phyloP scores from a whole-genome alignment of 306 rosid genomes.

The Lathyrus aphaca region DNA sequence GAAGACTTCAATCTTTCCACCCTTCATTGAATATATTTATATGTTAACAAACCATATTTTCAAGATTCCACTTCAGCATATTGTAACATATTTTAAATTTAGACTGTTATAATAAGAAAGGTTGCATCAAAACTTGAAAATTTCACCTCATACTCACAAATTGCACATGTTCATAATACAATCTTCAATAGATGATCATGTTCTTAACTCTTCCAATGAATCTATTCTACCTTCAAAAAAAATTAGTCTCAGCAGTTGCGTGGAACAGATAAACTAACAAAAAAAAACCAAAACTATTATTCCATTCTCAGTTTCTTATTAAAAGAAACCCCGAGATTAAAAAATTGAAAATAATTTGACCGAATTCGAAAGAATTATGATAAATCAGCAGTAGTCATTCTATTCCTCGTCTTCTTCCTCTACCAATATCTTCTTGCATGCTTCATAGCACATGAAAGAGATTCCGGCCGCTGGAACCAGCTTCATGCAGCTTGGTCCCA shows the following conservation, averaged over 20 bases:
- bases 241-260: too few relatives aligned
- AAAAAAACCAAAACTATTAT: slow-evolving; percentile 9
- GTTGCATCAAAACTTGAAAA: neutral
- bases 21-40: neutral
- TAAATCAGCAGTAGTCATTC: slow-evolving; percentile 24
- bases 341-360: slow-evolving; percentile 20
- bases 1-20: slow-evolving; percentile 11
- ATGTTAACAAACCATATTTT: neutral
- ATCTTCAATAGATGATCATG: too few relatives aligned
- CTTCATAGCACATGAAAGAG: slow-evolving; percentile 98
- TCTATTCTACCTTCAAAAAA: too few relatives aligned
- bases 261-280: neutral
- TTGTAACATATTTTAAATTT: neutral
- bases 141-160: neutral
- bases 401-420: slow-evolving; percentile 66
- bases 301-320: slow-evolving; percentile 27
- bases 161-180: neutral
- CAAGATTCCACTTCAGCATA: neutral
- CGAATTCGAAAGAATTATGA: neutral
- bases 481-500: slow-evolving; percentile 97
- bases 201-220: too few relatives aligned
- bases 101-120: neutral
- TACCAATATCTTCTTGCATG: slow-evolving; percentile 82
- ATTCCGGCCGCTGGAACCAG: slow-evolving; percentile 96
- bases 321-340: neutral